Evolutionary conservation across 768 basidiomycete species (phyloP).

Genomic region (Rhodotorula sphaerocarpa): DNA sequence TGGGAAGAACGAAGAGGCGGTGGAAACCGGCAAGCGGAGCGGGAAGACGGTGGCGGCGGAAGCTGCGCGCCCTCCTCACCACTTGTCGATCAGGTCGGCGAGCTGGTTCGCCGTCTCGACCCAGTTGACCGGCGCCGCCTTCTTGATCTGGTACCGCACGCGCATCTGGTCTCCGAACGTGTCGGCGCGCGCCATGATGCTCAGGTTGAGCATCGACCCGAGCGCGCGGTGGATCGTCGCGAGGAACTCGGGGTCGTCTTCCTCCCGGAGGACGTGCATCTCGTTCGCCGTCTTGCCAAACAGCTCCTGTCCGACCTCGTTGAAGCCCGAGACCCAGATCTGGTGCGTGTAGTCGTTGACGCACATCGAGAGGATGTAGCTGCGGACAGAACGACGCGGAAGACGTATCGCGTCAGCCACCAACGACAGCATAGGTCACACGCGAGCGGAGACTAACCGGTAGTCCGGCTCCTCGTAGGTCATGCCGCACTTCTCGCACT

Average conservation of each 20-base stretch:
- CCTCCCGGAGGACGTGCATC: conserved; percentile 63
- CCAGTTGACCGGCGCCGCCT: conserved; percentile 21
- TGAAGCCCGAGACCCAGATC: conserved; percentile 90
- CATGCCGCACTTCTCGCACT: conserved; percentile 85
- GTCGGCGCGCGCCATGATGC: conserved; percentile 77
- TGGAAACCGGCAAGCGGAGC: no score
- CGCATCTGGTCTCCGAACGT: conserved; percentile 56
- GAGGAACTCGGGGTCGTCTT: conserved; percentile 55
- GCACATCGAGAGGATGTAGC: conserved; percentile 67
- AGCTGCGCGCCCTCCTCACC: background rate
- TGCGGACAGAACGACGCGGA: conserved; percentile 23
- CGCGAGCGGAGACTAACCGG: conserved; percentile 52
- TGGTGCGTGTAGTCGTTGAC: conserved; percentile 84
- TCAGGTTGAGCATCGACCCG: conserved; percentile 69
- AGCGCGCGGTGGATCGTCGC: conserved; percentile 56
- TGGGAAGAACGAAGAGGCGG: no score
- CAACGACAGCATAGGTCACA: no score
- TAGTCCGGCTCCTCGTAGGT: conserved; percentile 63
- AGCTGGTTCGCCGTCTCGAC: conserved; percentile 17
- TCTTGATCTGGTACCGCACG: conserved; percentile 32
- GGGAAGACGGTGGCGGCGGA: no score
- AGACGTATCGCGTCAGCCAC: background rate
- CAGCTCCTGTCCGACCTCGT: conserved; percentile 71
- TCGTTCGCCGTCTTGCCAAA: conserved; percentile 74
- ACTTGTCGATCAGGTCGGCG: conserved; percentile 21